Evolutionary conservation across 352 stramenopile genomes (phyloP).

Genomic region (Pythium sp.): DNA sequence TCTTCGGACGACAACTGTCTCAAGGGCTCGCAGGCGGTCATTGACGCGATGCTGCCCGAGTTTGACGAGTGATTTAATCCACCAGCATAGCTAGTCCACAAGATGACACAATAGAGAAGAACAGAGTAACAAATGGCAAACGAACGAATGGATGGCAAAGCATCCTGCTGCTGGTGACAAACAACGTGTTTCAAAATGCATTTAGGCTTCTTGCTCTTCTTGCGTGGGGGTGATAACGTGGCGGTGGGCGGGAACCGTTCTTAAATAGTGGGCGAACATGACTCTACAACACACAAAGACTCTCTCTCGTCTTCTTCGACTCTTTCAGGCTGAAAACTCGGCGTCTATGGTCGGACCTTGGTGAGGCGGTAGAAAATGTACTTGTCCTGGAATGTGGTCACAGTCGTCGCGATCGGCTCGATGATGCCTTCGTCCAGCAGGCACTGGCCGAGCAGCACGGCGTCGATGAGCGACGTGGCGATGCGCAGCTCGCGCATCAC

Average conservation of each 20-base stretch:
- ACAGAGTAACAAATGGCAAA: background rate
- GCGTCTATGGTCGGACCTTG: conserved; percentile 34
- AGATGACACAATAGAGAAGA: conserved; percentile 5
- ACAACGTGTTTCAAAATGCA: conserved; percentile 1
- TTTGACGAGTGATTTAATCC: conserved; percentile 4
- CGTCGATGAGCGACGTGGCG: conserved; percentile 66
- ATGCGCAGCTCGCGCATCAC: conserved; percentile 78
- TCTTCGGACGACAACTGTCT: conserved; percentile 29
- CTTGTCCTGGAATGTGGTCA: conserved; percentile 83
- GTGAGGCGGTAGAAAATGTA: conserved; percentile 85
- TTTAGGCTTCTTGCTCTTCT: background rate
- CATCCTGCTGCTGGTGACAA: background rate
- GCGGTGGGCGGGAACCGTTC: background rate
- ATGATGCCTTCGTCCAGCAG: conserved; percentile 80
- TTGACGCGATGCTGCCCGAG: conserved; percentile 18
- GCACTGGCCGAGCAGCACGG: conserved; percentile 74
- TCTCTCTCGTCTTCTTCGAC: background rate
- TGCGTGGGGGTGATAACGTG: background rate
- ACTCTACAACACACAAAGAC: conserved; percentile 11
- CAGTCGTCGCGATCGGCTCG: conserved; percentile 64
- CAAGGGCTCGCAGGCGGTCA: conserved; percentile 16
- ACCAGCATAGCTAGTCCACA: background rate
- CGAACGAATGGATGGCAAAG: background rate
- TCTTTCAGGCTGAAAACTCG: background rate
- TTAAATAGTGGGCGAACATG: conserved; percentile 43